Conservation (phyloP, 1,284 basidiomycete genomes). For the Chondrostereum purpureum region DNA sequence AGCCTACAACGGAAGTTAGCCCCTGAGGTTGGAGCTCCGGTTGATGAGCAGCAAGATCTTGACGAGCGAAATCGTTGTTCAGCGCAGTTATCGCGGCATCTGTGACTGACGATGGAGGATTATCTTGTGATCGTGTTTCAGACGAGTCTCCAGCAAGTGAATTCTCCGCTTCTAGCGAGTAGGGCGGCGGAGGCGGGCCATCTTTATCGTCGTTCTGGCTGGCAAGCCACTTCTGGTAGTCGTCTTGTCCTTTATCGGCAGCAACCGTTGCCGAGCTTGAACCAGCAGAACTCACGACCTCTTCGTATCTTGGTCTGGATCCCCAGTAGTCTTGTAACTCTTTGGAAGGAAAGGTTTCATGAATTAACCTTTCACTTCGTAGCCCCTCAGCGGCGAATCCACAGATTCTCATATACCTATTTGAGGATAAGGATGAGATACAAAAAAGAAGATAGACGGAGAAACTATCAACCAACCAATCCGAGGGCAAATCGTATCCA, state of each 20-base stretch:
- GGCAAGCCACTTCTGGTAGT: conserved; percentile 44
- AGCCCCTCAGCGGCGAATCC: conserved; percentile 66
- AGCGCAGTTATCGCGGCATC: conserved; percentile 21
- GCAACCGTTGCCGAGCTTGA: conserved; percentile 13
- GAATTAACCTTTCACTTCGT: conserved; percentile 52
- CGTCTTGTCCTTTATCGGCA: conserved; percentile 13
- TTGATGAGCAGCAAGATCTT: too few species aligned
- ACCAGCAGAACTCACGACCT: conserved; percentile 23
- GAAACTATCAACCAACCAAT: too few species aligned
- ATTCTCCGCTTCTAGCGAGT: conserved; percentile 46
- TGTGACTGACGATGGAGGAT: background rate
- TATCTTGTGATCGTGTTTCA: background rate
- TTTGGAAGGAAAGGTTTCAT: conserved; percentile 61
- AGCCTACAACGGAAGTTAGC: too few species aligned
- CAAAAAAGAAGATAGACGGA: conserved; percentile 15
- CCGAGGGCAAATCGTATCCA: conserved; percentile 62
- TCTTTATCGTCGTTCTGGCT: conserved; percentile 38
- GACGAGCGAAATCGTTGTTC: conserved; percentile 25
- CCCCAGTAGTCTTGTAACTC: conserved; percentile 72
- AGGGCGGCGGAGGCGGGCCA: conserved; percentile 64
- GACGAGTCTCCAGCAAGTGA: conserved; percentile 4
- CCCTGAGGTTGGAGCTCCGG: too few species aligned
- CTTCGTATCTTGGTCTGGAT: conserved; percentile 52
- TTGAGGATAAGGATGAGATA: conserved; percentile 2
- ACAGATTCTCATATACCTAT: conserved; percentile 71